These are phyloP conservation scores for Botryosphaeria dothidea DNA, from an alignment of 2,329 filamentous ascomycete genomes.

Conservation along the genomic window DNA sequence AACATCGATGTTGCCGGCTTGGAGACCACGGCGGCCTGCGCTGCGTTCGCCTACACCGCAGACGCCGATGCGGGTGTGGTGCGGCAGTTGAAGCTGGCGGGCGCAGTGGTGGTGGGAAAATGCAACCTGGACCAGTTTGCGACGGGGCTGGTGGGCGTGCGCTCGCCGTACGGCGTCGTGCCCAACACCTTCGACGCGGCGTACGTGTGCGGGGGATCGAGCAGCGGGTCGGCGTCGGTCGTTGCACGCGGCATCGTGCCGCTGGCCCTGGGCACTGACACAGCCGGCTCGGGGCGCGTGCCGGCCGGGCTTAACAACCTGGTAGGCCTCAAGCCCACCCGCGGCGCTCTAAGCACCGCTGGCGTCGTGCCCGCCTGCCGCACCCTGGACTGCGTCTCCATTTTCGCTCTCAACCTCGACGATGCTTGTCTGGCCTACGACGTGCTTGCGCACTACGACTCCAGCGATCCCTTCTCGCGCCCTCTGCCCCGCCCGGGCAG, in stretches of 20 bases:
- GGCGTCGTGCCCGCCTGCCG: conserved; percentile 55
- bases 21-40: conserved; percentile 50
- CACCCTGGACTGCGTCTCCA: conserved; percentile 55
- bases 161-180: conserved; percentile 55
- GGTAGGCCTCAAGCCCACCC: conserved; percentile 39
- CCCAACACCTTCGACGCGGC: conserved; percentile 49
- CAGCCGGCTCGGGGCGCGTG: conserved; percentile 40
- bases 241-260: conserved; percentile 52
- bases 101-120: conserved; percentile 58
- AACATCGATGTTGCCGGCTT: conserved; percentile 51
- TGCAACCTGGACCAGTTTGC: conserved; percentile 61
- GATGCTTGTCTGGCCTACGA: conserved; percentile 34
- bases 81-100: conserved; percentile 47
- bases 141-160: conserved; percentile 57
- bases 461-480: not conserved
- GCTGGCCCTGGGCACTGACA: conserved; percentile 56
- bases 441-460: not conserved
- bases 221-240: conserved; percentile 52
- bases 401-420: conserved; percentile 48
- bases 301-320: not conserved
- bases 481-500: not conserved
- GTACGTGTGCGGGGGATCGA: conserved; percentile 54
- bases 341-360: conserved; percentile 47
- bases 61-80: conserved; percentile 49
- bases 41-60: conserved; percentile 46